Evolutionary conservation across 306 rosid genomes (phyloP), one percentile per base, ranked within the genome.

Genomic region (Rosa lucieae): DNA sequence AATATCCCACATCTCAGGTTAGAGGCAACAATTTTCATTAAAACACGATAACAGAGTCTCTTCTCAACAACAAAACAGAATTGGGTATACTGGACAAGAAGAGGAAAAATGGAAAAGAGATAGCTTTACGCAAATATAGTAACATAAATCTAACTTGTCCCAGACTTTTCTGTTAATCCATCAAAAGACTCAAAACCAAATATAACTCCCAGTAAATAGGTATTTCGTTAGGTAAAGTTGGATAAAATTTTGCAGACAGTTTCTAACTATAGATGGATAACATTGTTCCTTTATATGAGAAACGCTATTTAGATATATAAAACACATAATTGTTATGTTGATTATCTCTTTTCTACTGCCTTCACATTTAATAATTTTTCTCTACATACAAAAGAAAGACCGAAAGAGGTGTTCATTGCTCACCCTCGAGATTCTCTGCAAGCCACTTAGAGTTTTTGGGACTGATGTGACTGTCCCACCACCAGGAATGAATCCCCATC

Each of bases 401-500:
- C 10, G 51, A 48, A 79, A 73, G 63, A 75, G 70, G 44, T 21
- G 73, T 55, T 49, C 4, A 62, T 51, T 69, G 52, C 84, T 78
- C 82, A 96, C 99, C 98, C 71, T 89, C 99, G 49, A 88, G 92
- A 88, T 90, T 96, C 62, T 91, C 98, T n/a, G 79, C 78, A 52
- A 90, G 98, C 99, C 97, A 96, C 79, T 77, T 96, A 32, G 97
- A 91, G 86, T 88, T 96, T 82, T 87, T 96, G 73, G 89, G 89
- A 85, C 84, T 84, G 74, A 93, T 47, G 78, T 26, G n/a, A n/a
- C n/a, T n/a, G n/a, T n/a, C n/a, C n/a, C n/a, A n/a, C n/a, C n/a
- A n/a, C n/a, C n/a, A n/a, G n/a, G n/a, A 93, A 91, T 52, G 99
- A 91, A 86, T 96, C 99, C 61, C 92, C 99, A 84, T 95, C 98